Evolutionary conservation across 2,329 filamentous ascomycete species (phyloP).

Genomic region (Epichloe scottii): DNA sequence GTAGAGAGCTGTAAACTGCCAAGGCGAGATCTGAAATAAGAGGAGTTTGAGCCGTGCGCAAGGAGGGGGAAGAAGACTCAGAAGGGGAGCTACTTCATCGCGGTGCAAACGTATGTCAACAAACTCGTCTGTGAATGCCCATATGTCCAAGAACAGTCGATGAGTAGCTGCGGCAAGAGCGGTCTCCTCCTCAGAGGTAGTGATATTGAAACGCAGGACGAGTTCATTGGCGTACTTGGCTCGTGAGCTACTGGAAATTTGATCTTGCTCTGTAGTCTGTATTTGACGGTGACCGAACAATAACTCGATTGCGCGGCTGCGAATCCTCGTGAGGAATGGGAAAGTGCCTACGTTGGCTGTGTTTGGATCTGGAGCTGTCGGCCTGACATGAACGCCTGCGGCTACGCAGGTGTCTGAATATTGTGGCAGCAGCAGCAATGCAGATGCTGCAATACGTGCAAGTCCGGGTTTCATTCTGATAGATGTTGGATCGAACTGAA

Average conservation of each 20-base stretch:
- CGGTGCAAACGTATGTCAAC: conserved; percentile 73
- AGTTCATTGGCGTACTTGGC: conserved; percentile 62
- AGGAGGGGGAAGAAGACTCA: conserved; percentile 62
- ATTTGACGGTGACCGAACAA: conserved; percentile 34
- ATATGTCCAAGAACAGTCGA: conserved; percentile 75
- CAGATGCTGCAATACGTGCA: neutral
- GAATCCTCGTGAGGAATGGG: conserved; percentile 36
- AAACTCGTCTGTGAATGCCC: conserved; percentile 71
- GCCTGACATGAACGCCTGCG: neutral
- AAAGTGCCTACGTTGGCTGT: conserved; percentile 22
- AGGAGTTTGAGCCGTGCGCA: conserved; percentile 59
- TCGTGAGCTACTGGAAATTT: conserved; percentile 20
- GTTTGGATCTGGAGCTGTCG: neutral
- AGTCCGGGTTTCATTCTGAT: conserved; percentile 1
- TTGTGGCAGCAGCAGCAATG: neutral
- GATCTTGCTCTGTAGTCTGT: conserved; percentile 13
- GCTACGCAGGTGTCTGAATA: neutral
- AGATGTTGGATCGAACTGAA: neutral
- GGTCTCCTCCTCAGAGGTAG: conserved; percentile 51
- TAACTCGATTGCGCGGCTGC: conserved; percentile 36
- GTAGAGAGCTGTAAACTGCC: conserved; percentile 49
- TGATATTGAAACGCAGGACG: conserved; percentile 81
- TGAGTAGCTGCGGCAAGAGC: conserved; percentile 62
- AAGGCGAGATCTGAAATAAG: conserved; percentile 71
- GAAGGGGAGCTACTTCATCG: conserved; percentile 63